Percentiles rank a stretch among this genome's conserved stretches.
Conservation (phyloP, 148 eudicot genomes). For the Oxyria digyna region DNA sequence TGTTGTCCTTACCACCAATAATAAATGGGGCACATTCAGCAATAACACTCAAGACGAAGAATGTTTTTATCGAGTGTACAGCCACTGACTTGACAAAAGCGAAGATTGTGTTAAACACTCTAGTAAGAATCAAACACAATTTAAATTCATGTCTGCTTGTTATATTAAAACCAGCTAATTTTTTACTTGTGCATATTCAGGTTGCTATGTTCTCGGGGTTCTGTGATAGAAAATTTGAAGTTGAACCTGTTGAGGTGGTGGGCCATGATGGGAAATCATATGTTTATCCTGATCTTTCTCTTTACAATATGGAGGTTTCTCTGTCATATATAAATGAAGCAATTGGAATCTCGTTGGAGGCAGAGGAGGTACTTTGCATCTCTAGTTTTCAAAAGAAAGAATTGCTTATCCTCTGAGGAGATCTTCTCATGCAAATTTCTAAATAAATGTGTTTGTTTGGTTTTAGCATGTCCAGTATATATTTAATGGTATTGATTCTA, state of each 20-base stretch:
- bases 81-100: conserved; percentile 97
- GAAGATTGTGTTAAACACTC: conserved; percentile 81
- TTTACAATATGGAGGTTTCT: conserved; percentile 65
- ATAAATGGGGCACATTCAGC: conserved; percentile 97
- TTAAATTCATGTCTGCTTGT: neutral
- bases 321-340: conserved; percentile 60
- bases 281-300: conserved; percentile 65
- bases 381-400: neutral
- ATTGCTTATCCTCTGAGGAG: neutral
- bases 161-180: neutral
- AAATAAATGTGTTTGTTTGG: neutral
- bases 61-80: conserved; percentile 94
- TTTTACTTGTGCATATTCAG: conserved; percentile 20
- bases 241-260: conserved; percentile 86
- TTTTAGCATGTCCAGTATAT: neutral
- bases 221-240: conserved; percentile 69
- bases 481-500: neutral
- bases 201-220: conserved; percentile 88
- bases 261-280: conserved; percentile 57
- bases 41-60: conserved; percentile 70
- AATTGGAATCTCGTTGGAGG: conserved; percentile 64
- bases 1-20: conserved; percentile 88
- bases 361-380: conserved; percentile 48
- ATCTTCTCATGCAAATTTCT: neutral
- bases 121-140: conserved; percentile 29